Evolutionary conservation across 2,329 filamentous ascomycete species (phyloP).

Genomic region (Sporothrix dimorphospora): DNA sequence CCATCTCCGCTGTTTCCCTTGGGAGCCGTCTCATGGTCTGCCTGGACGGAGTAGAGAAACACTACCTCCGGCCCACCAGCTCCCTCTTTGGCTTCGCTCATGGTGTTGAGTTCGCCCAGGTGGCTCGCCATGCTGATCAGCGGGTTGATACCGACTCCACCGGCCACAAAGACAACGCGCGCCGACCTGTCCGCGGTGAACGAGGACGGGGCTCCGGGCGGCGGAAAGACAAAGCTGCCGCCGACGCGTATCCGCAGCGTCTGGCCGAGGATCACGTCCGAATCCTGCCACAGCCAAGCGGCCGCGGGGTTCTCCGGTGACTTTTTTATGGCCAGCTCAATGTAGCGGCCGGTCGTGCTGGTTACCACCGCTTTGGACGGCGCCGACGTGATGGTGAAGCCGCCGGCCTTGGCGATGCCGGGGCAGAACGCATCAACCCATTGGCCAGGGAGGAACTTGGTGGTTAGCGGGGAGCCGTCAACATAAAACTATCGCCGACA

Average conservation of each 20-base stretch:
- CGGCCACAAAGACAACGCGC: conserved; percentile 74
- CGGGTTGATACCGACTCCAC: conserved; percentile 82
- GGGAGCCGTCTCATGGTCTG: conserved; percentile 35
- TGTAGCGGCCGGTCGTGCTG: conserved; percentile 46
- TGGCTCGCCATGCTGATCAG: conserved; percentile 72
- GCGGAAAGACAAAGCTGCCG: conserved; percentile 81
- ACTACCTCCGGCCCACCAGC: conserved; percentile 48
- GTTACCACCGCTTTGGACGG: conserved; percentile 55
- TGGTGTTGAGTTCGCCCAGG: conserved; percentile 51
- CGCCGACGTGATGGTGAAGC: conserved; percentile 84
- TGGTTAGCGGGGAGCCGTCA: too few species aligned
- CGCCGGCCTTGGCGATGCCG: conserved; percentile 69
- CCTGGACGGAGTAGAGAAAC: conserved; percentile 65
- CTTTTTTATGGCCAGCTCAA: conserved; percentile 79
- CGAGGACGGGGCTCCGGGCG: conserved; percentile 50
- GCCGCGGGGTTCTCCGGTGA: conserved; percentile 73
- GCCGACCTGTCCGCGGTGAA: conserved; percentile 33
- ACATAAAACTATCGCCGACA: too few species aligned
- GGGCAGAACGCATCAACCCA: conserved; percentile 87
- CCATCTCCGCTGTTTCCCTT: conserved; percentile 29
- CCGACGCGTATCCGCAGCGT: conserved; percentile 72
- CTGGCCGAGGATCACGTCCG: conserved; percentile 57
- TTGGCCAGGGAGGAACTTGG: conserved; percentile 79
- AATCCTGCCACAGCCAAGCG: conserved; percentile 70
- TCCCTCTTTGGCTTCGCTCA: neutral